These are phyloP conservation scores for Hirsutella minnesotensis DNA, from an alignment of 2,329 filamentous ascomycete species.

Conservation along the genomic window DNA sequence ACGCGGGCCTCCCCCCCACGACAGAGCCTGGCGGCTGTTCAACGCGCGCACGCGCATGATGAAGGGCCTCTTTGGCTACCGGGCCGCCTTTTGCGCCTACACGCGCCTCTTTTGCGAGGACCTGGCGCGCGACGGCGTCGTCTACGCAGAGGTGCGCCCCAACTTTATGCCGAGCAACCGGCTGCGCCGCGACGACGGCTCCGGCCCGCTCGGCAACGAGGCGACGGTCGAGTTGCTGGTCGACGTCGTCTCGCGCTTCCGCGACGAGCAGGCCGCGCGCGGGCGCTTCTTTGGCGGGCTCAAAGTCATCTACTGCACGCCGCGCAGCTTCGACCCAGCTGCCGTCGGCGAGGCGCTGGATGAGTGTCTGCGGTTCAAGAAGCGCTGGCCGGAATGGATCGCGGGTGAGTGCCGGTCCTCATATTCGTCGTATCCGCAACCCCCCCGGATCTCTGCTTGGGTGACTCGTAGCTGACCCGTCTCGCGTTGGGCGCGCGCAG, in stretches of 20 bases:
- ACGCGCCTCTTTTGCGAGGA: slow-evolving; percentile 46
- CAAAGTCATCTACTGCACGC: slow-evolving; percentile 62
- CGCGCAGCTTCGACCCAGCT: slow-evolving; percentile 41
- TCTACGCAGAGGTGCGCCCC: slow-evolving; percentile 59
- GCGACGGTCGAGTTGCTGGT: slow-evolving; percentile 51
- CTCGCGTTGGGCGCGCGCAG: slow-evolving; percentile 27
- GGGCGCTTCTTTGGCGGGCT: slow-evolving; percentile 45
- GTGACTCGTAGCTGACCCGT: neutral
- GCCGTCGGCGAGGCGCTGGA: slow-evolving; percentile 40
- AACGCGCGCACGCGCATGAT: slow-evolving; percentile 59
- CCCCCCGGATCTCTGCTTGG: too few species aligned
- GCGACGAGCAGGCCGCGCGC: slow-evolving; percentile 15
- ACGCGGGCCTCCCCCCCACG: neutral
- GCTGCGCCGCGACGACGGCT: slow-evolving; percentile 47
- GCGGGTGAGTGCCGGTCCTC: slow-evolving; percentile 49
- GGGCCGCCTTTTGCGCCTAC: slow-evolving; percentile 49
- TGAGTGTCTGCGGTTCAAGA: slow-evolving; percentile 51
- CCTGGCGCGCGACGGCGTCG: slow-evolving; percentile 53
- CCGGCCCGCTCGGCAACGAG: slow-evolving; percentile 35
- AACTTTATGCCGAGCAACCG: slow-evolving; percentile 56
- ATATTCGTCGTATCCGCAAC: too few species aligned
- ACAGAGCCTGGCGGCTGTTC: slow-evolving; percentile 48
- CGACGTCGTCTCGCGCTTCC: slow-evolving; percentile 38
- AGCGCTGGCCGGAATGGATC: slow-evolving; percentile 43
- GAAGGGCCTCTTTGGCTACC: slow-evolving; percentile 60